These are phyloP conservation scores for Termitomyces sp. DNA, from an alignment of 768 basidiomycete genomes.

Conservation along the genomic window DNA sequence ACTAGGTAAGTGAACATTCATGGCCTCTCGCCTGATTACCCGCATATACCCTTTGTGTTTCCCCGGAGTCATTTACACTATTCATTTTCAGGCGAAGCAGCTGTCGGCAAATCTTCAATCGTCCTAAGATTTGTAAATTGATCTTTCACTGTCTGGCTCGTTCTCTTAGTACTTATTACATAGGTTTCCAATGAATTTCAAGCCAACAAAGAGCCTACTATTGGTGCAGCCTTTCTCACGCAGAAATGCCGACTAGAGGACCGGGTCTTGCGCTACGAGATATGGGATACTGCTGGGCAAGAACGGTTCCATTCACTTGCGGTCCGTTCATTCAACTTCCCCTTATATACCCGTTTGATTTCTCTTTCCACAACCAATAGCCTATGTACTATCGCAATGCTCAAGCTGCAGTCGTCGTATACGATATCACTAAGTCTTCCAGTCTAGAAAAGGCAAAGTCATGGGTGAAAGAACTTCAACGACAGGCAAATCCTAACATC, in stretches of 20 bases:
- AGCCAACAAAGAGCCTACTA: conserved; percentile 97
- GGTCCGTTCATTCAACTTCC: conserved; percentile 38
- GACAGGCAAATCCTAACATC: conserved; percentile 98
- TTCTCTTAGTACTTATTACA: conserved; percentile 12
- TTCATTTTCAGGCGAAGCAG: conserved; percentile 77
- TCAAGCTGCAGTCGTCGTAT: conserved; percentile 96
- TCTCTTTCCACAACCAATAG: conserved; percentile 35
- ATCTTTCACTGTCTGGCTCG: background rate
- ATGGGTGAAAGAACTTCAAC: conserved; percentile 98
- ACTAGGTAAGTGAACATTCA: conserved; percentile 55
- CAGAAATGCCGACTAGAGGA: conserved; percentile 96
- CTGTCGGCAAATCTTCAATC: conserved; percentile 98
- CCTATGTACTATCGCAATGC: conserved; percentile 99
- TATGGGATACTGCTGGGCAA: conserved; percentile 95
- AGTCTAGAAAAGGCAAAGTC: conserved; percentile 98
- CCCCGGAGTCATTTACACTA: conserved; percentile 6
- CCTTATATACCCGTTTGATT: conserved; percentile 7
- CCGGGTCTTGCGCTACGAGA: conserved; percentile 89
- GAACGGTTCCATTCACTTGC: conserved; percentile 98
- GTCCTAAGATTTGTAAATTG: conserved; percentile 88
- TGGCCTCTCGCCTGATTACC: background rate
- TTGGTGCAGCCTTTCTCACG: conserved; percentile 93
- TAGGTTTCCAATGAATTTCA: conserved; percentile 98
- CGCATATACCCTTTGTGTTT: background rate
- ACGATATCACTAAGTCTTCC: conserved; percentile 93